These are phyloP conservation scores for Backusella sp. DNA, from an alignment of 192 early-diverging fungal species.

Conservation along the genomic window DNA sequence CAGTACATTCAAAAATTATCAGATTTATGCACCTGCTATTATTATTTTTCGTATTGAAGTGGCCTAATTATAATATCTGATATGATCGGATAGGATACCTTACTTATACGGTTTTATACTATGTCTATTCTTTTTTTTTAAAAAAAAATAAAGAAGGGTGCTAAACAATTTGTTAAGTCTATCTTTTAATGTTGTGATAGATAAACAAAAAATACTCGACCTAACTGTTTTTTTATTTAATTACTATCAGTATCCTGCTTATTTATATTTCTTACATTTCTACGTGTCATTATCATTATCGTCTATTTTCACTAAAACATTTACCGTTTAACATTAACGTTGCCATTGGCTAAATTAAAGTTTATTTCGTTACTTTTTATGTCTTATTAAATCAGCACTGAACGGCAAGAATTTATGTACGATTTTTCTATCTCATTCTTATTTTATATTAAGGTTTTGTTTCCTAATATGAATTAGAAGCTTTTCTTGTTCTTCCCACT, in stretches of 20 bases:
- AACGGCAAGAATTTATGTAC: background rate
- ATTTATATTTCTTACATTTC: background rate
- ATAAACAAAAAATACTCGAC: background rate
- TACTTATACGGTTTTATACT: background rate
- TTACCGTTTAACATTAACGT: background rate
- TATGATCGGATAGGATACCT: background rate
- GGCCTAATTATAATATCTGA: background rate
- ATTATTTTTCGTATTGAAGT: background rate
- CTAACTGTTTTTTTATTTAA: background rate
- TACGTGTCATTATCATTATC: background rate
- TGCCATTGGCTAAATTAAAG: background rate
- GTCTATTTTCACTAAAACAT: background rate
- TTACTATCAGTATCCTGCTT: background rate
- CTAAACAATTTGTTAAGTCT: background rate
- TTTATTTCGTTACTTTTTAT: background rate
- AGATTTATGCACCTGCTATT: background rate
- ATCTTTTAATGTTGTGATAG: background rate
- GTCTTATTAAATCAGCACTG: background rate
- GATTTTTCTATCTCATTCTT: slow-evolving; percentile 1
- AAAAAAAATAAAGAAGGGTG: background rate
- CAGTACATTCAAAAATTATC: background rate
- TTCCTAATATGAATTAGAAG: background rate
- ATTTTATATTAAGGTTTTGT: background rate
- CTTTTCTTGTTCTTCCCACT: background rate
- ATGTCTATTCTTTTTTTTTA: background rate